phyloP scores from a whole-genome alignment of 2,329 filamentous ascomycete genomes.

The Huntiella moniliformis region DNA sequence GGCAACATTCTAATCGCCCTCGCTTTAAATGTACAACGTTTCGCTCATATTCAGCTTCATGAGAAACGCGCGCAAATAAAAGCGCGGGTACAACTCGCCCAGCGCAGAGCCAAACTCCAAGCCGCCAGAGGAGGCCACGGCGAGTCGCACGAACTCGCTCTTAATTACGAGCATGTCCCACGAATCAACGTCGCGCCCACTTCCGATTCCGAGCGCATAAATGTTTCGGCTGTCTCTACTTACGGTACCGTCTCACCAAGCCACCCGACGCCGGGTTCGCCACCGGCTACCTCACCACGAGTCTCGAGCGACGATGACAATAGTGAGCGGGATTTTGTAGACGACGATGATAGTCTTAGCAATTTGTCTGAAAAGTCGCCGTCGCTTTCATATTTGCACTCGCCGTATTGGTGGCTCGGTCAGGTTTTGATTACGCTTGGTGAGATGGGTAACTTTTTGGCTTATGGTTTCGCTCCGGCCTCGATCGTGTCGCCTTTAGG shows the following conservation, averaged over 20 bases:
- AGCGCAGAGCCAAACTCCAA: conserved; percentile 22
- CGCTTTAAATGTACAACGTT: conserved; percentile 88
- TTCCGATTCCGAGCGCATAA: neutral
- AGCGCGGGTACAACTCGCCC: conserved; percentile 33
- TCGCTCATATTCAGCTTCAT: conserved; percentile 74
- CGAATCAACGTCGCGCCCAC: too few species aligned
- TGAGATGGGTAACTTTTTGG: conserved; percentile 89
- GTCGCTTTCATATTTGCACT: conserved; percentile 61
- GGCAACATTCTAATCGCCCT: conserved; percentile 91
- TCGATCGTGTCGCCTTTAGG: conserved; percentile 93
- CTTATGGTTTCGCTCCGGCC: conserved; percentile 91
- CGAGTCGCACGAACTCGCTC: conserved; percentile 2
- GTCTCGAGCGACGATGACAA: conserved; percentile 1
- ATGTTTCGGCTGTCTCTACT: neutral
- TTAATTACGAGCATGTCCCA: neutral
- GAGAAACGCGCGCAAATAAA: conserved; percentile 44
- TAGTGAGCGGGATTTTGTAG: conserved; percentile 8
- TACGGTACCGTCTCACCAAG: conserved; percentile 8
- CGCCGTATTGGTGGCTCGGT: conserved; percentile 91
- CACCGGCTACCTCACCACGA: neutral
- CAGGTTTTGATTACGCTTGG: conserved; percentile 84
- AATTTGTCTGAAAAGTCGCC: conserved; percentile 15
- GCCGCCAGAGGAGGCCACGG: neutral
- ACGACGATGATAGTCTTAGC: neutral
- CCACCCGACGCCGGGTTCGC: neutral